Evolutionary conservation across 1,284 basidiomycete species (phyloP).

Genomic region (Heterobasidion parviporum): DNA sequence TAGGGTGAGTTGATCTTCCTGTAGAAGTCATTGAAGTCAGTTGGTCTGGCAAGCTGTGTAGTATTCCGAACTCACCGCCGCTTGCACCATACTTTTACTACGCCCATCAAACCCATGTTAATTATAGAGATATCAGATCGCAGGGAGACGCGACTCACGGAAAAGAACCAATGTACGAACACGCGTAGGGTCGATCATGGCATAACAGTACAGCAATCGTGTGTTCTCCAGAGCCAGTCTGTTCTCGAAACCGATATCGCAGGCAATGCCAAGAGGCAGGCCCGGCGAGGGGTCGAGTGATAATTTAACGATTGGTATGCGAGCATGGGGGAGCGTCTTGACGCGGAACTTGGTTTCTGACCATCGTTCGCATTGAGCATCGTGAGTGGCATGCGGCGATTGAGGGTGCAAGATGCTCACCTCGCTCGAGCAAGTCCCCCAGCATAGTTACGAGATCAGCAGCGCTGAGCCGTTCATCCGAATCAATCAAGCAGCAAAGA

Average conservation of each 20-base stretch:
- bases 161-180: constrained; percentile 94
- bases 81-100: constrained; percentile 99
- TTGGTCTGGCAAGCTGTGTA: not conserved
- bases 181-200: constrained; percentile 92
- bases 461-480: constrained; percentile 67
- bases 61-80: constrained; percentile 50
- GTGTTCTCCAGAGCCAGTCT: constrained; percentile 96
- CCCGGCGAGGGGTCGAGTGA: constrained; percentile 87
- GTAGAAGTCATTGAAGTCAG: not conserved
- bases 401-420: constrained; percentile 39
- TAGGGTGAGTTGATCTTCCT: constrained; percentile 99
- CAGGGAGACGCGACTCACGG: constrained; percentile 45
- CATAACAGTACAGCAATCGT: constrained; percentile 91
- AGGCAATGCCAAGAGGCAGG: constrained; percentile 85
- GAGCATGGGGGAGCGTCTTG: constrained; percentile 92
- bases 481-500: constrained; percentile 91
- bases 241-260: constrained; percentile 99
- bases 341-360: constrained; percentile 95
- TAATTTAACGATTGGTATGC: constrained; percentile 98
- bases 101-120: constrained; percentile 1
- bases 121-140: not conserved
- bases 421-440: constrained; percentile 87
- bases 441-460: constrained; percentile 92
- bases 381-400: constrained; percentile 1
- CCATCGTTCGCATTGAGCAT: constrained; percentile 7